Evolutionary conservation across 495 filamentous ascomycete species (phyloP).

Genomic region (Margaritispora aquatica): DNA sequence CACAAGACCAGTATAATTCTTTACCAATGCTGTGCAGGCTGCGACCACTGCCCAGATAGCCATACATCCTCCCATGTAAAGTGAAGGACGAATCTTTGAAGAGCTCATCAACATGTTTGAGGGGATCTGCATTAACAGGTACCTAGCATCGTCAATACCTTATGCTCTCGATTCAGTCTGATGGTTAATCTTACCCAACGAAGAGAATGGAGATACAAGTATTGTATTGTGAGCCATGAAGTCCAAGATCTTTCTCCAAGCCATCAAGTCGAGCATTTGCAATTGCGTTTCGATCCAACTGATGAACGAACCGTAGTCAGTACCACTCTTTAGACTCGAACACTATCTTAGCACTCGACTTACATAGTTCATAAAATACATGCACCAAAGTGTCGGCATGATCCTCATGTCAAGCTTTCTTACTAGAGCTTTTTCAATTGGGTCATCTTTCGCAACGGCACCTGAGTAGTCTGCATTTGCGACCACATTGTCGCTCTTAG

Average conservation of each 20-base stretch:
- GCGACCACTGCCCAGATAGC: constrained; percentile 48
- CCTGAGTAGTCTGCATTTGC: constrained; percentile 28
- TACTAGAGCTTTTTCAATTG: not conserved
- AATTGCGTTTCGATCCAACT: constrained; percentile 24
- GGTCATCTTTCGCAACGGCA: not conserved
- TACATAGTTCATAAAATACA: too few species aligned
- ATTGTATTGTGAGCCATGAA: constrained; percentile 57
- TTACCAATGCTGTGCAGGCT: constrained; percentile 40
- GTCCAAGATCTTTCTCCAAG: constrained; percentile 21
- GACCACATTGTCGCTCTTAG: not conserved
- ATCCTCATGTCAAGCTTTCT: not conserved
- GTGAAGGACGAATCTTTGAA: constrained; percentile 46
- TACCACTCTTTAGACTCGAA: too few species aligned
- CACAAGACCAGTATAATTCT: constrained; percentile 23
- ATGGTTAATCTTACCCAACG: too few species aligned
- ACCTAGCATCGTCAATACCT: too few species aligned
- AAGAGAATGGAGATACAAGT: constrained; percentile 40
- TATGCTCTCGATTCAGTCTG: too few species aligned
- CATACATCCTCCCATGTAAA: constrained; percentile 40
- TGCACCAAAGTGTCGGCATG: not conserved
- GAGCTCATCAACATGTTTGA: constrained; percentile 50
- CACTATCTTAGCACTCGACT: too few species aligned
- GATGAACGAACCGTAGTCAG: constrained; percentile 23
- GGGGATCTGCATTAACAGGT: not conserved
- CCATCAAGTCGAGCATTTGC: constrained; percentile 19